A percentile compares a stretch with the other conserved stretches of the same genome.
These are phyloP conservation scores for Hypoxylon rickii DNA, from an alignment of 495 filamentous ascomycete genomes.

Conservation along the genomic window DNA sequence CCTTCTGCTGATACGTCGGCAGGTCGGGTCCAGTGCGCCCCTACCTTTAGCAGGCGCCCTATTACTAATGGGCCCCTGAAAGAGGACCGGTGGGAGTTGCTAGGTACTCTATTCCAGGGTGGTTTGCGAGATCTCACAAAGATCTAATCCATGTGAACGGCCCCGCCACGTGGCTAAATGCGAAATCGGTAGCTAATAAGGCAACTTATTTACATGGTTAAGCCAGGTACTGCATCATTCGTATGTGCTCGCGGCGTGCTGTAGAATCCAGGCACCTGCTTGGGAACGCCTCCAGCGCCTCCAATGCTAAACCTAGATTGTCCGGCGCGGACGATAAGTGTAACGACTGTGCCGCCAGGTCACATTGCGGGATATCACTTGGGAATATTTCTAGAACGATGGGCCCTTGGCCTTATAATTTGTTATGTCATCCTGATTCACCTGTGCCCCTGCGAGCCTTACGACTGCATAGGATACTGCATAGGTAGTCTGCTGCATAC, in stretches of 20 bases:
- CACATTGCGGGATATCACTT: too few relatives aligned
- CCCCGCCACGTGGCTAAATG: conserved; percentile 1
- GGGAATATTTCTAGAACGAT: not conserved
- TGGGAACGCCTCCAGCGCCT: too few relatives aligned
- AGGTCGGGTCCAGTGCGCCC: conserved; percentile 3
- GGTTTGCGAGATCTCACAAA: conserved; percentile 19
- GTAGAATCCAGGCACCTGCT: too few relatives aligned
- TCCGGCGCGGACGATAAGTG: too few relatives aligned
- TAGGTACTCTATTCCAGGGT: not conserved
- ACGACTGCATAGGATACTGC: too few relatives aligned
- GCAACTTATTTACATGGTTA: not conserved
- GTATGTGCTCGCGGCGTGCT: too few relatives aligned
- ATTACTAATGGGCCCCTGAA: conserved; percentile 13
- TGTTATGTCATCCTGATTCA: not conserved
- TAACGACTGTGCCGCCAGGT: too few relatives aligned
- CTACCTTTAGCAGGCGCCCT: conserved; percentile 6
- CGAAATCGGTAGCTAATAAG: not conserved
- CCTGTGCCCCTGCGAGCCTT: not conserved
- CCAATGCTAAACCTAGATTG: too few relatives aligned
- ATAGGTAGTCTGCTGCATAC: too few relatives aligned
- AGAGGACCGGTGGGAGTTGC: conserved; percentile 6
- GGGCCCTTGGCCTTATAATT: not conserved
- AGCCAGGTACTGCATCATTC: too few relatives aligned
- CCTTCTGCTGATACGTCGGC: conserved; percentile 15
- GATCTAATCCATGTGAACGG: conserved; percentile 11